A percentile compares a stretch with the other conserved stretches of the same genome.
phyloP scores from a whole-genome alignment of 768 basidiomycete genomes.

The Mycena chlorophos region DNA sequence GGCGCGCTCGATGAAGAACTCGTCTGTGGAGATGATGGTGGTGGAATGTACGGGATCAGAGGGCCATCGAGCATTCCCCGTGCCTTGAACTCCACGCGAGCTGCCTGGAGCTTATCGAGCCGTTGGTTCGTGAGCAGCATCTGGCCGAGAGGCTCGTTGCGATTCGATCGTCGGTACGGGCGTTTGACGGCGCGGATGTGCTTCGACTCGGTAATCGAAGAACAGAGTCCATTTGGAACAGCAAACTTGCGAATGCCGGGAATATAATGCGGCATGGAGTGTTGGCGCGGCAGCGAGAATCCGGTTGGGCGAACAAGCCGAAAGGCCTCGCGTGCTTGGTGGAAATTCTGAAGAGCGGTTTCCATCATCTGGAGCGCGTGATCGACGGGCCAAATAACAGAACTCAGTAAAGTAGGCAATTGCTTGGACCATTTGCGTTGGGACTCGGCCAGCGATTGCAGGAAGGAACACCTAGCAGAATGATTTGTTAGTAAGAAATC shows the following conservation, averaged over 20 bases:
- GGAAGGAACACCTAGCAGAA: constrained; percentile 15
- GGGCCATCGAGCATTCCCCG: constrained; percentile 12
- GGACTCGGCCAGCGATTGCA: constrained; percentile 11
- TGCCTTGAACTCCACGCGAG: constrained; percentile 12
- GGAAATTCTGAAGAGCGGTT: constrained; percentile 5
- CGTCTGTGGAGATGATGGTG: neutral
- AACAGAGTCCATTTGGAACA: constrained; percentile 21
- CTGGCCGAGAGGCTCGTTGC: constrained; percentile 10
- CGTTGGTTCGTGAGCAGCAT: constrained; percentile 13
- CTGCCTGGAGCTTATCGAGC: constrained; percentile 7
- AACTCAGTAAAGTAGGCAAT: constrained; percentile 10
- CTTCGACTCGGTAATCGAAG: too few species aligned
- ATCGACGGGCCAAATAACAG: constrained; percentile 10
- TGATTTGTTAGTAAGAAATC: neutral
- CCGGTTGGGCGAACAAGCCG: constrained; percentile 8
- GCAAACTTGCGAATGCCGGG: constrained; percentile 22
- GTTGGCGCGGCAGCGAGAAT: constrained; percentile 28
- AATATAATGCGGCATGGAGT: constrained; percentile 27
- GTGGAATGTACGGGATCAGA: neutral
- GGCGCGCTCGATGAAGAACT: neutral
- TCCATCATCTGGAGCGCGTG: constrained; percentile 5
- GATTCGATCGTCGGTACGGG: constrained; percentile 8
- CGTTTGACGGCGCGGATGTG: constrained; percentile 11
- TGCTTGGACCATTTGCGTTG: neutral
- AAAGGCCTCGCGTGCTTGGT: constrained; percentile 15